Evolutionary conservation across 2,329 filamentous ascomycete species (phyloP).

Genomic region (Fusarium burgessii): DNA sequence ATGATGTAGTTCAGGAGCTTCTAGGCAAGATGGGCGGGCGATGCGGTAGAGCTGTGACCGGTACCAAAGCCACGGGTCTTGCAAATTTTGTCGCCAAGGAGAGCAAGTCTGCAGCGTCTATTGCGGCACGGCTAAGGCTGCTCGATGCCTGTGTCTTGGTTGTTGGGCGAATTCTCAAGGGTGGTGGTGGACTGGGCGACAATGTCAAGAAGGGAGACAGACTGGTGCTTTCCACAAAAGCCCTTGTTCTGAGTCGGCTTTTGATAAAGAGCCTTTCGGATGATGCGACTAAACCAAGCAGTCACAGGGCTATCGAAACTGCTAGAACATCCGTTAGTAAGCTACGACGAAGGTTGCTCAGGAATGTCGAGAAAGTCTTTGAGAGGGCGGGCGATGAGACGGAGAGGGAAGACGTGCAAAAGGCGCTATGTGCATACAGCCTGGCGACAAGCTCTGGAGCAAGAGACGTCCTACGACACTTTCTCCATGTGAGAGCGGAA

Average conservation of each 20-base stretch:
- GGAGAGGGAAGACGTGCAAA: slow-evolving; percentile 68
- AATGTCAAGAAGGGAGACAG: slow-evolving; percentile 58
- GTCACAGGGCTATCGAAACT: slow-evolving; percentile 63
- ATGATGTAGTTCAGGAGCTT: slow-evolving; percentile 77
- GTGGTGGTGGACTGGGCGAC: slow-evolving; percentile 49
- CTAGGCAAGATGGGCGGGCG: slow-evolving; percentile 78
- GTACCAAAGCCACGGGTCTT: slow-evolving; percentile 72
- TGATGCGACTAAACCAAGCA: slow-evolving; percentile 49
- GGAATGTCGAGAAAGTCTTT: slow-evolving; percentile 77
- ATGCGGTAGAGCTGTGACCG: slow-evolving; percentile 80
- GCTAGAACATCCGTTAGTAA: slow-evolving; percentile 72
- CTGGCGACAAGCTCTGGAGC: slow-evolving; percentile 84
- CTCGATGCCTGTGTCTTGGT: slow-evolving; percentile 65
- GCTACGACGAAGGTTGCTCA: slow-evolving; percentile 72
- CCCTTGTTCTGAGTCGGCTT: slow-evolving; percentile 80
- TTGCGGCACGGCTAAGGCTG: slow-evolving; percentile 61
- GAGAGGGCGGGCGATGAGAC: slow-evolving; percentile 68
- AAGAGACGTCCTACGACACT: slow-evolving; percentile 81
- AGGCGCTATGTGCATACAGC: slow-evolving; percentile 84
- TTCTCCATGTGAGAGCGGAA: slow-evolving; percentile 78
- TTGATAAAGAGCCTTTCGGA: slow-evolving; percentile 79
- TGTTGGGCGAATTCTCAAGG: slow-evolving; percentile 62
- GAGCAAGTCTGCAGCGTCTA: slow-evolving; percentile 44
- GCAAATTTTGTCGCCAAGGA: slow-evolving; percentile 56
- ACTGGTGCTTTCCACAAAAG: slow-evolving; percentile 72